Evolutionary conservation across 176 grass and related monocot species (phyloP), one percentile per base, ranked within the genome.

Genomic region (Musa beccarii): DNA sequence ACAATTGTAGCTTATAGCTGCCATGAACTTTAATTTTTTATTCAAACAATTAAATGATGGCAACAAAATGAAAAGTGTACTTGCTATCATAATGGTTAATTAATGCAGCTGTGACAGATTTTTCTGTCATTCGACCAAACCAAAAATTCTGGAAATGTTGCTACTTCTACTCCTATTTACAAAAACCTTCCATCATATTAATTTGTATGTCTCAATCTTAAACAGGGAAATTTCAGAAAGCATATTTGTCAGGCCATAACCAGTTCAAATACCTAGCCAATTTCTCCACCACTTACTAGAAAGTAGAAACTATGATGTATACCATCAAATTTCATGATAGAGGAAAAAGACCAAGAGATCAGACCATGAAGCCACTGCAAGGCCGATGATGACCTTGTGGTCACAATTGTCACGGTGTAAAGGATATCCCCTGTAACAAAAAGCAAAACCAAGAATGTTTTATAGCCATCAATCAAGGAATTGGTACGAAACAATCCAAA

Each of bases 281-380:
- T 43, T 43, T 43, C 34, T 43, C 4, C 34, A 43, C 4, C 34
- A 43, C 34, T 43, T 43, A 43, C 34, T 43, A 43, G 34, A 26
- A 26, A 26, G 25, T 26, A 26, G 25, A 43, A 43, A 43, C 34
- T 43, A 43, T 43, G 34, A 43, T 43, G 34, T 43, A 43, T 5
- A 43, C 4, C 34, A 43, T 10, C 9, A 66, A 66, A 28, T 52
- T 71, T 13, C 9, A 51, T 34, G 14, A 11, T 12, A 29, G 12
- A 74, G 53, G 20, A 54, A 25, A 62, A 34, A 74, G 71, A 57
- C 57, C 17, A 69, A 16, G 6, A 80, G 43, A 71, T 75, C 80
- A 81, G 79, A 96, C 92, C 92, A 85, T 96, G 92, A 89, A 92
- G 86, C 87, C 89, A 92, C 51, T 86, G 77, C 75, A 96, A 79